A percentile compares a stretch with the other conserved stretches of the same genome.
Evolutionary conservation across 2,329 filamentous ascomycete species (phyloP).

Genomic region (Polytolypa hystricis): DNA sequence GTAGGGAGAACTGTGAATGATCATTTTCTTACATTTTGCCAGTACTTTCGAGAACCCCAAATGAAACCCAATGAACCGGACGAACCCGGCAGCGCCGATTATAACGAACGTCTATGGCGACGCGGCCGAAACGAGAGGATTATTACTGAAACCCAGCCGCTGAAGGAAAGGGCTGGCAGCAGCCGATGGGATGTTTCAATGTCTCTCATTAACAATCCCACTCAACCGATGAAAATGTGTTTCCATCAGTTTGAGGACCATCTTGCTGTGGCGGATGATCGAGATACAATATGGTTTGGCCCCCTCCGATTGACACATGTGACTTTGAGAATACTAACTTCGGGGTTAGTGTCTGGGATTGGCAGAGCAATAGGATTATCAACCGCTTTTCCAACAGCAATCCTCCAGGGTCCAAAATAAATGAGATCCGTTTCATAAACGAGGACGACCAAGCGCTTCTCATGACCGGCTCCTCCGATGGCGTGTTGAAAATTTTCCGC

Average conservation of each 20-base stretch:
- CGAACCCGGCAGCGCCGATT: constrained; percentile 90
- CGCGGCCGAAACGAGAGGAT: constrained; percentile 87
- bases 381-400: constrained; percentile 92
- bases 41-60: constrained; percentile 94
- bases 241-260: constrained; percentile 98
- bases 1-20: constrained; percentile 2
- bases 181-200: constrained; percentile 78
- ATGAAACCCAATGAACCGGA: constrained; percentile 96
- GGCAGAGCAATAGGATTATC: constrained; percentile 63
- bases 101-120: constrained; percentile 89
- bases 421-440: constrained; percentile 93
- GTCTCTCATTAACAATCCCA: constrained; percentile 76
- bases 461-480: constrained; percentile 91
- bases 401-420: constrained; percentile 79
- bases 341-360: constrained; percentile 69
- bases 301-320: constrained; percentile 7
- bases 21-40: constrained; percentile 19
- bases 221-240: constrained; percentile 82
- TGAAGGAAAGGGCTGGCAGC: constrained; percentile 76
- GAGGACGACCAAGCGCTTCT: constrained; percentile 93
- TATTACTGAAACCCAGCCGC: constrained; percentile 80
- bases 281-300: constrained; percentile 63
- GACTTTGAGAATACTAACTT: constrained; percentile 7
- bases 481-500: constrained; percentile 84
- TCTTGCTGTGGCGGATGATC: constrained; percentile 83